A percentile compares a stretch with the other conserved stretches of the same genome.
Evolutionary conservation across 2,329 filamentous ascomycete genomes (phyloP).

Genomic region (Fonsecaea multimorphosa): DNA sequence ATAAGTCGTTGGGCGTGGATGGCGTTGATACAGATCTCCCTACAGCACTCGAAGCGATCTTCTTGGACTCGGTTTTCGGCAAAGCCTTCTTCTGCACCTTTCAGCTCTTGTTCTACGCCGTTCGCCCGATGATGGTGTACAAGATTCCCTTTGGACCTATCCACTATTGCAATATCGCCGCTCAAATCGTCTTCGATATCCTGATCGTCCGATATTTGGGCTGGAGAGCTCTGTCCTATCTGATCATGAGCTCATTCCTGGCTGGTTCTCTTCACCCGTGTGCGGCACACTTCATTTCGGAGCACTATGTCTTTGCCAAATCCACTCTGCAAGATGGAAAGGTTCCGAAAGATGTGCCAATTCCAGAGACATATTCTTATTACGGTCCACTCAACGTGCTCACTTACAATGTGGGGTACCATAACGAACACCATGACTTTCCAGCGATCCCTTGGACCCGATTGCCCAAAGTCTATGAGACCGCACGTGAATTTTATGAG

Average conservation of each 20-base stretch:
- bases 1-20: slow-evolving; percentile 97
- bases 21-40: slow-evolving; percentile 96
- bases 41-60: slow-evolving; percentile 85
- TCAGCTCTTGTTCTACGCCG: slow-evolving; percentile 97
- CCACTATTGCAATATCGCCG: slow-evolving; percentile 79
- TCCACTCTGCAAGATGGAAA: slow-evolving; percentile 51
- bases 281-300: slow-evolving; percentile 96
- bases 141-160: slow-evolving; percentile 83
- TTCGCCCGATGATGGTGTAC: slow-evolving; percentile 95
- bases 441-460: slow-evolving; percentile 94
- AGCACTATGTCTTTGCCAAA: slow-evolving; percentile 78
- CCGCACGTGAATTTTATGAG: slow-evolving; percentile 90
- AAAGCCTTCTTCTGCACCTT: slow-evolving; percentile 99
- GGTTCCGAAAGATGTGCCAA: slow-evolving; percentile 50
- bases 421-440: slow-evolving; percentile 99
- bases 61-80: slow-evolving; percentile 89
- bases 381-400: slow-evolving; percentile 91
- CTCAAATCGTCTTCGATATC: slow-evolving; percentile 80
- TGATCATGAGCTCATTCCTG: slow-evolving; percentile 88
- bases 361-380: slow-evolving; percentile 96
- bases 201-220: slow-evolving; percentile 67
- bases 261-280: slow-evolving; percentile 93
- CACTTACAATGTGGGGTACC: slow-evolving; percentile 95
- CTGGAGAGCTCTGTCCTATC: slow-evolving; percentile 73
- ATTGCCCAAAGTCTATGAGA: slow-evolving; percentile 74